Evolutionary conservation across 1,284 basidiomycete species (phyloP), one percentile per base, ranked within the genome.

Genomic region (Ganoderma leucocontextum): DNA sequence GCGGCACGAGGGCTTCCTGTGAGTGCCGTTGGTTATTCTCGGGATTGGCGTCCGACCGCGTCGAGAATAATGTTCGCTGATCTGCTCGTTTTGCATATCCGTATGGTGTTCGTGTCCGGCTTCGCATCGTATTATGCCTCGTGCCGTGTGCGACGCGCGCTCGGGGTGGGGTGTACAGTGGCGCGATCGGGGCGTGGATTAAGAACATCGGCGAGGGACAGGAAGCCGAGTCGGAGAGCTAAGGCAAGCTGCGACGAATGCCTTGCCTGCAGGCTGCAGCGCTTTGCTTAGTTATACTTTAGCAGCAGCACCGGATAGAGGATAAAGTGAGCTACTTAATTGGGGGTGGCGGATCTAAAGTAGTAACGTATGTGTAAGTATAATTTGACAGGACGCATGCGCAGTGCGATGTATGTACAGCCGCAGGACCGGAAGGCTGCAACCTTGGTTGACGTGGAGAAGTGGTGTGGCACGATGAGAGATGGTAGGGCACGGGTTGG

Each of bases 1-100:
- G 66, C 90, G 98, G 70, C 98, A 99, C 78, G 98, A 99, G 84
- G 98, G 98, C 4, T 99, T 99, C 85, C 82, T 99, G 88, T 98
- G 83, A 82, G 96, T 90, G 62, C 55, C 64, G 63, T 29, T n/a
- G 47, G 17, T 47, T 41, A 39, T 38, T 41, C 38, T 61, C 58
- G 58, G 22, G 61, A 59, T 66, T 55, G n/a, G 63, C 68, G 44
- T 42, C n/a, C 29, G 38, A 7, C 58, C 25, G 55, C 44, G 35
- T 39, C 58, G 42, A 36, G 41, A 22, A 29, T 17, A 52, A 36
- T 38, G 53, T 29, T 9, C 22, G 58, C 59, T 66, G 70, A 68
- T 71, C 57, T 62, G 39, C 29, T 33, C 7, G 29, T 35, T 55
- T 55, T 55, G 60, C 60, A 62, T 59, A 49, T 62, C 38, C 42